Base-by-base conservation (phyloP, 768 basidiomycete species). In the Boletus huronensis region DNA sequence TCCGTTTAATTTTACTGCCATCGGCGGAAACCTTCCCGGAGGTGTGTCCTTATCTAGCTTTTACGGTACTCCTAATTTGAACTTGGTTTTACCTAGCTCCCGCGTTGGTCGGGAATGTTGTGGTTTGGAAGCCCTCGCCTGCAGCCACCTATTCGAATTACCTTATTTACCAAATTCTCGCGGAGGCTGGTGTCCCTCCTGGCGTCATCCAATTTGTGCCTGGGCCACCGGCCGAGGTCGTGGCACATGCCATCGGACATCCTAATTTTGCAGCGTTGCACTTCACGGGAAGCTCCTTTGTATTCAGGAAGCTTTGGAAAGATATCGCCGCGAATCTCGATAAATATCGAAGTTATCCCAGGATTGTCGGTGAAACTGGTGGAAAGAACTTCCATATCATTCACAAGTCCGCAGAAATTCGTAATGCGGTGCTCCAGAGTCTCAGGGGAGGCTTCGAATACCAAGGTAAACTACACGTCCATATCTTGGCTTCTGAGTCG, bases 311-410 rank as follows among this genome's bases (percentile, higher is more conserved):
- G 67, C 82, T 98, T 31, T 99, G 97, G 97, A 95, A 93, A 75
- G 87, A 96, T 67, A 96, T 98, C 64, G 90, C 88, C 4, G 66
- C 73, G 62, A 97, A 98, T 74, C 63, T 98, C 44, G 92, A 98
- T 67, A 81, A 77, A 45, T 98, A 98, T 79, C 82, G 76, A 63
- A 77, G 83, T 13, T 98, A 97, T 75, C 97, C 97, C 0, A 81
- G 96, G 66, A 89, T 99, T 59, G 95, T 99, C 7, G 97, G 97
- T 26, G 96, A 98, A 79, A 98, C 96, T 8, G 93, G 93, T 28
- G 96, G 97, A 53, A 99, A 98, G 81, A 99, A 99, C 79, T 98
- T 95, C 79, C 97, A 98, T 73, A 60, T 99, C 43, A 77, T 98
- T 46, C 97, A 98, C 72, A 77, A 81, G 50, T 87, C 85, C 14